Evolutionary conservation across 2,329 filamentous ascomycete species (phyloP), one percentile per base, ranked within the genome.

Genomic region (Pleoardoris graminearum): DNA sequence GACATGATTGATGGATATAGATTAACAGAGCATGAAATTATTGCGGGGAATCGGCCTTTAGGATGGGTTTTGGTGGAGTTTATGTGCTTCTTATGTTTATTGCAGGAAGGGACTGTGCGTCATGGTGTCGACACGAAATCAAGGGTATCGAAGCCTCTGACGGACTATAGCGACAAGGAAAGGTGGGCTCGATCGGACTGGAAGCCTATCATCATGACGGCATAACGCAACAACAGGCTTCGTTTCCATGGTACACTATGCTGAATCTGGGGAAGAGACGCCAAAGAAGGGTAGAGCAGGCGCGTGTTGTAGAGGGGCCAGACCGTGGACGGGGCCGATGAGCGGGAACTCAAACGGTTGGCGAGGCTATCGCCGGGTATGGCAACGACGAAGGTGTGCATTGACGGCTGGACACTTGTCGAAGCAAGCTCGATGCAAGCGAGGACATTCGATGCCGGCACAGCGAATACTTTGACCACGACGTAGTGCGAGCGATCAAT

Each of bases 1-100:
- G 69, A 68, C 70, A 73, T 73, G n/a, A 7, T 36, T 65, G 58
- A 30, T 45, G 14, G 46, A 22, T 23, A 23, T 49, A 23, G 19
- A 51, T 42, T 27, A 11, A 49, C 25, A 16, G 4, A 33, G 46
- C n/a, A 23, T 41, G n/a, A 29, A 29, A 22, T 29, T 21, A 48
- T 29, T 16, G 25, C 25, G 25, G 10, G n/a, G n/a, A n/a, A n/a
- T n/a, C n/a, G n/a, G n/a, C n/a, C n/a, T n/a, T n/a, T n/a, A n/a
- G n/a, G n/a, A n/a, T n/a, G n/a, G n/a, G n/a, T n/a, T n/a, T n/a
- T n/a, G n/a, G n/a, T n/a, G n/a, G n/a, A n/a, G n/a, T n/a, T n/a
- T n/a, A n/a, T n/a, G n/a, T n/a, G n/a, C n/a, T n/a, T n/a, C 10
- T 44, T 36, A 36, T 46, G 19, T 46, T n/a, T 21, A 17, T 36